Evolutionary conservation across 2,329 filamentous ascomycete genomes (phyloP).

Genomic region (Clonostachys solani): DNA sequence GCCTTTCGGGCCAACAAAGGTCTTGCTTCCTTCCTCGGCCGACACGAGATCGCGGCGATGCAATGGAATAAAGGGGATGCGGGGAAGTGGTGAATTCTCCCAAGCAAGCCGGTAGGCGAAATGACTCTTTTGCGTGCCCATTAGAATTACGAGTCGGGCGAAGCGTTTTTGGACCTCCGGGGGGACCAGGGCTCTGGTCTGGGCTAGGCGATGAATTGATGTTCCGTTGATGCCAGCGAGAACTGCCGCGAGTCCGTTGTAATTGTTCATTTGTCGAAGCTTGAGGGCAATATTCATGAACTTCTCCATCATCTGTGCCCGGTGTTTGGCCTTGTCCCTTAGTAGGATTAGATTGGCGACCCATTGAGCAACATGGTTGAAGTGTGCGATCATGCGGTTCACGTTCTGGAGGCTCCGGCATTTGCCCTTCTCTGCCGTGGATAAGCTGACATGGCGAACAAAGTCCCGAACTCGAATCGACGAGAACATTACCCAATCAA

Average conservation of each 20-base stretch:
- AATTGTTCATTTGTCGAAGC: conserved; percentile 90
- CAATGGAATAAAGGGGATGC: conserved; percentile 90
- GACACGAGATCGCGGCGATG: conserved; percentile 86
- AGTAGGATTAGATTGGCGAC: conserved; percentile 81
- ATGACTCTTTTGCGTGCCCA: conserved; percentile 89
- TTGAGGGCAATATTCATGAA: conserved; percentile 89
- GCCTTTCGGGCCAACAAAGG: conserved; percentile 70
- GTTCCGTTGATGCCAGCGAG: conserved; percentile 89
- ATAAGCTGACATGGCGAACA: conserved; percentile 82
- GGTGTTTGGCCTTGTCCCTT: conserved; percentile 92
- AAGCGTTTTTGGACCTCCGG: conserved; percentile 75
- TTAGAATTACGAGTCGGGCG: conserved; percentile 81
- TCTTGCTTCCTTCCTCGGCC: conserved; percentile 88
- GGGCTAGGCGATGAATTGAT: conserved; percentile 75
- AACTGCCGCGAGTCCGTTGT: conserved; percentile 92
- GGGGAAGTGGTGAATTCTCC: conserved; percentile 87
- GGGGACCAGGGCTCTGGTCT: conserved; percentile 74
- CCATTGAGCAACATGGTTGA: conserved; percentile 81
- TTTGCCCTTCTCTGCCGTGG: conserved; percentile 65
- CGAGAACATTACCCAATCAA: conserved; percentile 98
- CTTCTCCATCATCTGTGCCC: conserved; percentile 86
- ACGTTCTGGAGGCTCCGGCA: conserved; percentile 79
- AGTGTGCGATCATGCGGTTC: conserved; percentile 90
- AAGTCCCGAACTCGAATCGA: conserved; percentile 91
- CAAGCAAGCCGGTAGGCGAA: conserved; percentile 95